Evolutionary conservation across 1,284 basidiomycete species (phyloP).

Genomic region (Malassezia dermatis): DNA sequence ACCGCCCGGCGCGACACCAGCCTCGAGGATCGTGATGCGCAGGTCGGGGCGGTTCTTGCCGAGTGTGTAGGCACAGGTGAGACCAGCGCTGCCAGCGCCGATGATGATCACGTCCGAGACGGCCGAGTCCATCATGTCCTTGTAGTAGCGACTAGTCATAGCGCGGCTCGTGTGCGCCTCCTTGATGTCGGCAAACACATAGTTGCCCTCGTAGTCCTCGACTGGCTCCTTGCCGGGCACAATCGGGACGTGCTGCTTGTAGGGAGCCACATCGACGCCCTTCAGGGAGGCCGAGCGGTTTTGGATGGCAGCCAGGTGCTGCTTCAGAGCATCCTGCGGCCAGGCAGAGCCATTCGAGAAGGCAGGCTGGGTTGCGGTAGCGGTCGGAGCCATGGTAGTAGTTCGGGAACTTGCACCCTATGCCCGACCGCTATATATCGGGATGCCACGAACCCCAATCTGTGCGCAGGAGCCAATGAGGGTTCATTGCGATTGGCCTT

Average conservation of each 20-base stretch:
- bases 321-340: constrained; percentile 18
- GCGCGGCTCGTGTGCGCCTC: constrained; percentile 40
- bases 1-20: constrained; percentile 65
- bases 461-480: background rate
- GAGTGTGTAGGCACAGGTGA: constrained; percentile 62
- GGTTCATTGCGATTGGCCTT: background rate
- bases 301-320: constrained; percentile 14
- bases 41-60: constrained; percentile 64
- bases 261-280: constrained; percentile 8
- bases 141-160: constrained; percentile 38
- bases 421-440: background rate
- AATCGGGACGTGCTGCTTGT: constrained; percentile 30
- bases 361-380: background rate
- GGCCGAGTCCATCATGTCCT: constrained; percentile 48
- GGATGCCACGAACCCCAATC: background rate
- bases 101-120: constrained; percentile 70
- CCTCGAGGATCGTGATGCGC: constrained; percentile 70
- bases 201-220: constrained; percentile 39
- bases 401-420: background rate
- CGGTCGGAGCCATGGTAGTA: background rate
- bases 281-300: constrained; percentile 9
- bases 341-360: constrained; percentile 1
- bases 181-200: constrained; percentile 41
- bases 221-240: constrained; percentile 33
- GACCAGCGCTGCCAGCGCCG: constrained; percentile 67